A percentile compares a stretch with the other conserved stretches of the same genome.
Conservation (phyloP, 2,329 filamentous ascomycete genomes). For the Rosellinia necatrix region DNA sequence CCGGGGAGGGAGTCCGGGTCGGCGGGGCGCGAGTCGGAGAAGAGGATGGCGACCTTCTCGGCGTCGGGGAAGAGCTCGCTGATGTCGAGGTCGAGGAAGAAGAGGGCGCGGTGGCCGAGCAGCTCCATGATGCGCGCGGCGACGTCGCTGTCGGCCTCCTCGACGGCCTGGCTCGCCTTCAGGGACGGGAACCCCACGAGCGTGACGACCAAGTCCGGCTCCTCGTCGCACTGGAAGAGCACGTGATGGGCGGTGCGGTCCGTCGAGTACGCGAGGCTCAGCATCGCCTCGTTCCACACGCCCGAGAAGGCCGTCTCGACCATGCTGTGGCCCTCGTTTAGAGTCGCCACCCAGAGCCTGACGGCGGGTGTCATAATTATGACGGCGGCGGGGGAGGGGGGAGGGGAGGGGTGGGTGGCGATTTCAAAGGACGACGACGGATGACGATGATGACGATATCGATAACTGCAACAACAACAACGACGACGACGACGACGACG, state of each 20-base stretch:
- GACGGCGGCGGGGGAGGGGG: neutral
- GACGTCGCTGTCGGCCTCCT: neutral
- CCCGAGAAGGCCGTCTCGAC: constrained; percentile 19
- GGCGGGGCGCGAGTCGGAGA: constrained; percentile 12
- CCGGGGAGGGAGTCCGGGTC: constrained; percentile 10
- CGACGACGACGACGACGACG: neutral
- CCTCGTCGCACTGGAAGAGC: constrained; percentile 21
- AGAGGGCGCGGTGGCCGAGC: constrained; percentile 11
- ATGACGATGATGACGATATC: constrained; percentile 1
- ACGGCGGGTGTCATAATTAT: constrained; percentile 11
- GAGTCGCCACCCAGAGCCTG: constrained; percentile 19
- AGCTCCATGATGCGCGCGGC: constrained; percentile 2
- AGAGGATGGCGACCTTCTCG: constrained; percentile 7
- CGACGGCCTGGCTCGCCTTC: neutral
- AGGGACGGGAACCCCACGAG: constrained; percentile 12
- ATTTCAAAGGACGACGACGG: neutral
- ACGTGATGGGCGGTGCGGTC: constrained; percentile 4
- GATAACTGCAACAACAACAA: neutral
- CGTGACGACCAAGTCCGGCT: constrained; percentile 17
- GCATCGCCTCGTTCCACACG: constrained; percentile 1
- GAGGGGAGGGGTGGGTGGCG: no score
- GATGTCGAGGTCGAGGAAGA: constrained; percentile 2
- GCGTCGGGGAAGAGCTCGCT: constrained; percentile 4
- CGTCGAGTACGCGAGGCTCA: neutral
- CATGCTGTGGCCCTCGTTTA: constrained; percentile 22